Base-by-base conservation (phyloP, 768 basidiomycete genomes). In the Podaxis pistillaris region DNA sequence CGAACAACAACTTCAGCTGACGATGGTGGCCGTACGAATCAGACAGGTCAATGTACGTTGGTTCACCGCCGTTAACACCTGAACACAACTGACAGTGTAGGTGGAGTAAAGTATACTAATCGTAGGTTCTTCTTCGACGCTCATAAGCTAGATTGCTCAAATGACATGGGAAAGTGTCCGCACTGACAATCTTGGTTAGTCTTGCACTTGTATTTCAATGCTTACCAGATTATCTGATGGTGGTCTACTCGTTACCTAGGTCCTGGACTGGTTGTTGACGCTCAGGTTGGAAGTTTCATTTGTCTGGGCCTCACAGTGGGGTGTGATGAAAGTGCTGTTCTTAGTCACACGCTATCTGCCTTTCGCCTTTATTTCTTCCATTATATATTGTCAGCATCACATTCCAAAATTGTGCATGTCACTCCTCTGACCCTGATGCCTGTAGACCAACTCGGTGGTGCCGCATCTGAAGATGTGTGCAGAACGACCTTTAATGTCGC, bases 301-400 rank as follows among this genome's bases (percentile, higher is more conserved):
- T 5, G 19, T 55, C 7, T 61, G 60, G 60, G 9, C 19, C 11
- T 44, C 52, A 2, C 8, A 17, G 17, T 61, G 60, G 60, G 44
- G 19, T 17, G 15, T 44, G 3, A 55, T 40, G 11, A 61, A 61
- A 38, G 9, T 44, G 8, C 15, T 61, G 26, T 61, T 33, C 60
- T 36, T 61, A 4, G 26, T 61, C 15, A 47, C 51, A 22, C 26
- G 52, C 15, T 61, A 61, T 33, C 22, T 61, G 52, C 60, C 60
- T 41, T 61, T 55, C 26, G 36, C 30, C 13, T 49, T 50, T 30
- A 19, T 37, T 28, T 17, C 50, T 17, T 13, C 30, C 4, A n/a
- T 33, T 12, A 9, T 60, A 12, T 40, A 52, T 53, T 26, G 50
- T 60, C n/a, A 46, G 7, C 12, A 40, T 40, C 22, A 4, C 19